phyloP scores from a whole-genome alignment of 2,329 filamentous ascomycete genomes.

The Hymenoscyphus repandus region DNA sequence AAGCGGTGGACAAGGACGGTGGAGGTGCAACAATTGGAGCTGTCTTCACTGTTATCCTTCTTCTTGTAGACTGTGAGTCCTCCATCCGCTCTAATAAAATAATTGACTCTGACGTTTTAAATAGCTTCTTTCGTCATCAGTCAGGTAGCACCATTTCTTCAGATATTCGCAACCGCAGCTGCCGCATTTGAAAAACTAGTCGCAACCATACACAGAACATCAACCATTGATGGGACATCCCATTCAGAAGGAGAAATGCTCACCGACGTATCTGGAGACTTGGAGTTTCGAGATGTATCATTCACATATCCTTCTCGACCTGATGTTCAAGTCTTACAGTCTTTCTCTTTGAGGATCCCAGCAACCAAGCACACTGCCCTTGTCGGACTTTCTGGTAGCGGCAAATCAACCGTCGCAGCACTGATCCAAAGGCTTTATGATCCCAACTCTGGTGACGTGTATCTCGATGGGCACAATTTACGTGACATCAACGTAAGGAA shows the following conservation, averaged over 20 bases:
- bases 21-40: slow-evolving; percentile 30
- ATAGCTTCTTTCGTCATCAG: slow-evolving; percentile 50
- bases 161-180: slow-evolving; percentile 53
- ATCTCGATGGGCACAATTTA: slow-evolving; percentile 15
- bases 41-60: slow-evolving; percentile 45
- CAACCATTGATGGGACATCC: slow-evolving; percentile 20
- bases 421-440: slow-evolving; percentile 55
- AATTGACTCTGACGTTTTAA: slow-evolving; percentile 3
- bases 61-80: slow-evolving; percentile 44
- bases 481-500: slow-evolving; percentile 20
- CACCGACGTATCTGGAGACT: slow-evolving; percentile 22
- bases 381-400: slow-evolving; percentile 53
- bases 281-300: slow-evolving; percentile 32
- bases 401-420: slow-evolving; percentile 51
- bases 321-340: slow-evolving; percentile 28
- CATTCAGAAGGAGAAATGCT: slow-evolving; percentile 9
- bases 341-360: slow-evolving; percentile 27
- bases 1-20: slow-evolving; percentile 17
- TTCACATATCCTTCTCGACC: slow-evolving; percentile 32
- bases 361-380: slow-evolving; percentile 43
- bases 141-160: slow-evolving; percentile 57
- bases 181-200: slow-evolving; percentile 51
- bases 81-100: background rate
- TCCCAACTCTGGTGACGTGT: slow-evolving; percentile 33
- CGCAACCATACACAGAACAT: slow-evolving; percentile 16